Base-by-base conservation (phyloP, 345 rosid genomes). In the Citrus reticulata region DNA sequence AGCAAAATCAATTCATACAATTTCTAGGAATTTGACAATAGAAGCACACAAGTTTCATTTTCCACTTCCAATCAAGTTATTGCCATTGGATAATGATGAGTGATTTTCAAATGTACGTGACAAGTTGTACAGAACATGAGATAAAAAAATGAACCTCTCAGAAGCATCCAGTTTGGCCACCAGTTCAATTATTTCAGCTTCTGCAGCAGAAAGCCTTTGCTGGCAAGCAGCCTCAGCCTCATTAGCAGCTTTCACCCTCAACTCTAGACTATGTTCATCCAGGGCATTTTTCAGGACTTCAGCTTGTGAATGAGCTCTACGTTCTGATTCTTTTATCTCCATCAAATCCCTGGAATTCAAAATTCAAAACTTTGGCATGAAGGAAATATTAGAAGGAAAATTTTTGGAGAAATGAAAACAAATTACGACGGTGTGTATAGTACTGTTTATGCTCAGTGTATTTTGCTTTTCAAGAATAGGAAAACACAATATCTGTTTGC, bases 201-300 rank as follows among this genome's bases (percentile, higher is more conserved):
- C 92, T 49, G 97, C 91, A 75, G 82, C 87, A 76, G 88, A 86
- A 84, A 96, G 98, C 84, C 99, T 92, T 87, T 84, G 88, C 79
- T 90, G 97, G 86, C 98, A 94, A 69, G 97, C 97, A 87, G 85
- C 90, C 80, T 93, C 95, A 35, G 97, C 92, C 86, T 94, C 97
- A 77, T 90, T 89, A 81, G 99, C 99, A 62, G 98, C 99, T 87
- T 88, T 93, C 76, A 94, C 97, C 88, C 99, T 91, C 89, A 96
- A 80, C 85, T 96, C 97, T 30, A 94, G 87, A 87, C 91, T 85
- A 83, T 96, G 98, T 80, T 96, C 98, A 74, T 91, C 95, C 74
- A 96, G 84, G 68, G 91, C 94, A 63, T 81, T 86, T 82, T 83
- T 86, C 81, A 96, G 82, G 78, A 85, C 86, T 81, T 85, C 92